Conservation (phyloP, 129 eudicot genomes). For the Deinandra increscens region DNA sequence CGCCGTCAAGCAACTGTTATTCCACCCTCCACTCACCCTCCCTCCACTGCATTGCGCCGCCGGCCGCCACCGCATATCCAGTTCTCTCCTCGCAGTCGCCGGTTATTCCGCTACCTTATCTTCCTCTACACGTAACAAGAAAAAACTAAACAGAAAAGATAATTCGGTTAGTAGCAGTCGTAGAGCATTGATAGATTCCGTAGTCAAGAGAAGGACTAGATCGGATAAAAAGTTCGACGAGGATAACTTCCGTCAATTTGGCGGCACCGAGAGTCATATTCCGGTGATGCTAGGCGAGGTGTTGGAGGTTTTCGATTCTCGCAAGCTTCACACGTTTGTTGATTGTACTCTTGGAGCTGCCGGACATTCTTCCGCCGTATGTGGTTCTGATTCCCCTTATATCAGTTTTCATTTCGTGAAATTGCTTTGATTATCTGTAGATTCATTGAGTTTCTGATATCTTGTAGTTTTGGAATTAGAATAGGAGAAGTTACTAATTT, state of each 20-base stretch:
- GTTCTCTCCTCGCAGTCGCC: constrained; percentile 23
- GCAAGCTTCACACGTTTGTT: constrained; percentile 53
- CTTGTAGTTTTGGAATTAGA: no score
- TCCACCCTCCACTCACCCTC: constrained; percentile 11
- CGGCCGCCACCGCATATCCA: constrained; percentile 23
- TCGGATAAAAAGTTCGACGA: constrained; percentile 83
- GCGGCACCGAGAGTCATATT: constrained; percentile 58
- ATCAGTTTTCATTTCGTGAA: not conserved
- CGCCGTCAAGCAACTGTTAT: constrained; percentile 34
- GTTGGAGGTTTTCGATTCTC: constrained; percentile 65
- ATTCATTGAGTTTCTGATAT: not conserved
- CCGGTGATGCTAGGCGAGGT: constrained; percentile 96
- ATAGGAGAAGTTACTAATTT: no score
- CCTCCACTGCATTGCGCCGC: not conserved
- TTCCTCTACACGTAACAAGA: constrained; percentile 21
- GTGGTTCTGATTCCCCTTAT: constrained; percentile 29
- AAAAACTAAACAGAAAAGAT: constrained; percentile 27
- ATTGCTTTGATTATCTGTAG: not conserved
- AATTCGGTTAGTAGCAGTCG: constrained; percentile 25
- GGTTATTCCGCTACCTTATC: constrained; percentile 37
- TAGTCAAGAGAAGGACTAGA: constrained; percentile 75
- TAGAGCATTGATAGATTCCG: constrained; percentile 33
- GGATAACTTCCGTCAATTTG: constrained; percentile 49
- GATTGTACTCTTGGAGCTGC: constrained; percentile 99
- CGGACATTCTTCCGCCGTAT: constrained; percentile 84